phyloP scores from a whole-genome alignment of 352 stramenopile genomes.

The Thalassiosira sp. region DNA sequence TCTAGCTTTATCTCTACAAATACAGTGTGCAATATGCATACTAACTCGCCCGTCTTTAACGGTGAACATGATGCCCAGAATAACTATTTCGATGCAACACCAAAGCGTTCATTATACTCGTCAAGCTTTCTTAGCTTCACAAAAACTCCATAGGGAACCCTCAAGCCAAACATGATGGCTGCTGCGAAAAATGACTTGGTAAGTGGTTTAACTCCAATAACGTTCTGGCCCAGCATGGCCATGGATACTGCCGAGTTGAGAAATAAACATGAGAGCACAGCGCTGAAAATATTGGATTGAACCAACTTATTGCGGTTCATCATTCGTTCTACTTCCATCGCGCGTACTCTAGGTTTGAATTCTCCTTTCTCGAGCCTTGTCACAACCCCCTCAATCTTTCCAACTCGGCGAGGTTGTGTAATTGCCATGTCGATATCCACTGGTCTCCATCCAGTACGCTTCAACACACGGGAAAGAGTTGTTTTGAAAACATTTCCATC shows the following conservation, averaged over 20 bases:
- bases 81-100: constrained; percentile 42
- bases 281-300: constrained; percentile 78
- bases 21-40: constrained; percentile 1
- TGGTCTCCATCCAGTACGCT: constrained; percentile 77
- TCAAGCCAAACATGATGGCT: constrained; percentile 57
- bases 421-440: constrained; percentile 85
- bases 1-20: constrained; percentile 6
- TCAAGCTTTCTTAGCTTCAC: constrained; percentile 72
- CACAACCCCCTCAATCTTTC: constrained; percentile 80
- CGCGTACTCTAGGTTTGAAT: constrained; percentile 85
- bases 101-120: constrained; percentile 79
- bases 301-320: constrained; percentile 83
- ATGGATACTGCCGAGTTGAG: constrained; percentile 70
- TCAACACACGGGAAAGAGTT: constrained; percentile 72
- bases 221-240: constrained; percentile 54
- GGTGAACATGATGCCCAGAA: too few relatives aligned
- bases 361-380: constrained; percentile 84
- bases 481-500: constrained; percentile 85
- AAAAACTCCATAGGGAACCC: constrained; percentile 69
- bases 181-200: constrained; percentile 57
- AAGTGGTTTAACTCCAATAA: constrained; percentile 40
- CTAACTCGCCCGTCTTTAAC: neutral
- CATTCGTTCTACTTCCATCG: constrained; percentile 84
- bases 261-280: constrained; percentile 70
- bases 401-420: constrained; percentile 80